phyloP scores from a whole-genome alignment of 108 stramenopile genomes.

The Fragilaria crotonensis region DNA sequence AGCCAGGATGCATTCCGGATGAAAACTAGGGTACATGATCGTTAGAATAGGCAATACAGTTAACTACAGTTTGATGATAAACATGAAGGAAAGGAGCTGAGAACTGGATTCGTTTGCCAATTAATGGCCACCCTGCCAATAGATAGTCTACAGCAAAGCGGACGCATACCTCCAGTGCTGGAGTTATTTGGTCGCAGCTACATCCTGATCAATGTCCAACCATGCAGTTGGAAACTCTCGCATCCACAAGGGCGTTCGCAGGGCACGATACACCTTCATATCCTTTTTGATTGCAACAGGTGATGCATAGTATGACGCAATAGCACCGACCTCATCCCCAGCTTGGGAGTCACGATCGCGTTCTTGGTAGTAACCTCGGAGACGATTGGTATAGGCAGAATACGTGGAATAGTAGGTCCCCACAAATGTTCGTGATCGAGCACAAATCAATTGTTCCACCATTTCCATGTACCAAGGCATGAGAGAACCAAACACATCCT shows the following conservation, averaged over 20 bases:
- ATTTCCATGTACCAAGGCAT: slow-evolving; percentile 32
- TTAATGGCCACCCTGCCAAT: too few relatives aligned
- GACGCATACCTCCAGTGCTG: too few relatives aligned
- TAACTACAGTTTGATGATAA: too few relatives aligned
- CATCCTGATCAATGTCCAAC: slow-evolving; percentile 56
- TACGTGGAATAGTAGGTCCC: slow-evolving; percentile 48
- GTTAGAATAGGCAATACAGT: too few relatives aligned
- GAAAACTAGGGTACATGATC: too few relatives aligned
- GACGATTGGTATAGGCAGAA: slow-evolving; percentile 41
- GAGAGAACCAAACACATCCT: slow-evolving; percentile 25
- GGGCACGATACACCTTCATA: slow-evolving; percentile 37
- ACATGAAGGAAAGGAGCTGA: too few relatives aligned
- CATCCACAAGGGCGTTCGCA: slow-evolving; percentile 39
- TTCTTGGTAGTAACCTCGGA: slow-evolving; percentile 54
- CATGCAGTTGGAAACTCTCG: slow-evolving; percentile 58
- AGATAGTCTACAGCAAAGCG: too few relatives aligned
- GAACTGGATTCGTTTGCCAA: too few relatives aligned
- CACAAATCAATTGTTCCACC: too few relatives aligned
- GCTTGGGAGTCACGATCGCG: slow-evolving; percentile 33
- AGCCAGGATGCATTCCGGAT: too few relatives aligned
- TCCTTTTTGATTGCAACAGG: slow-evolving; percentile 24
- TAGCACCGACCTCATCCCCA: slow-evolving; percentile 35
- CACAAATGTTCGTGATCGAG: slow-evolving; percentile 36
- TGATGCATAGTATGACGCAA: slow-evolving; percentile 39
- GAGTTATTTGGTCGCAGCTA: too few relatives aligned